phyloP scores from a whole-genome alignment of 441 rosid species.

The Euphorbia celastroides region DNA sequence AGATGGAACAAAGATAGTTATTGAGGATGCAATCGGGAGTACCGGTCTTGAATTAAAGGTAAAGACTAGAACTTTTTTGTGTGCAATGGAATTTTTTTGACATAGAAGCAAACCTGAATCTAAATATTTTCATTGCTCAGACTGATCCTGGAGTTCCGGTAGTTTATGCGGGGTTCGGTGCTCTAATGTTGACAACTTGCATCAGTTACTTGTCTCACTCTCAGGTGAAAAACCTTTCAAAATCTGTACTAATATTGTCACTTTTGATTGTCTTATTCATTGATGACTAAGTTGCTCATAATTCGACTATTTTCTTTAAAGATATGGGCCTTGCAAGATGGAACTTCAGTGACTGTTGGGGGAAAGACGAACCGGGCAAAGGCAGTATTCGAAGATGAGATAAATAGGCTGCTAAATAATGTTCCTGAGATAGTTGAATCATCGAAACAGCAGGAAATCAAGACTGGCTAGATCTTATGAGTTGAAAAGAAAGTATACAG shows the following conservation, averaged over 20 bases:
- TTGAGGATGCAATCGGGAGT: slow-evolving; percentile 93
- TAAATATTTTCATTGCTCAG: slow-evolving; percentile 32
- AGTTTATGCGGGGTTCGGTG: slow-evolving; percentile 94
- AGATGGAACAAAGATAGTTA: slow-evolving; percentile 59
- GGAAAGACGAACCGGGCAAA: slow-evolving; percentile 91
- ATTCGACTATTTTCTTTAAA: slow-evolving; percentile 18
- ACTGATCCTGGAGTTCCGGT: slow-evolving; percentile 90
- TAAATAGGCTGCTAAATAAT: slow-evolving; percentile 66
- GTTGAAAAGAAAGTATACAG: background rate
- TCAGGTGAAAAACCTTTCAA: slow-evolving; percentile 44
- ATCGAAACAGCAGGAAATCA: slow-evolving; percentile 32
- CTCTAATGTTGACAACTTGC: slow-evolving; percentile 89
- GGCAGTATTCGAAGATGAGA: slow-evolving; percentile 63
- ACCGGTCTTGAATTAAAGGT: slow-evolving; percentile 88
- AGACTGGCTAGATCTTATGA: slow-evolving; percentile 28
- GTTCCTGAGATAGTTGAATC: slow-evolving; percentile 76
- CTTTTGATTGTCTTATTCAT: background rate
- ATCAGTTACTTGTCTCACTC: slow-evolving; percentile 82
- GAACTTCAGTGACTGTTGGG: slow-evolving; percentile 61
- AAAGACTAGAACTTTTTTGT: slow-evolving; percentile 6
- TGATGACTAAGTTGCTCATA: background rate
- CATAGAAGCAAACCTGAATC: background rate
- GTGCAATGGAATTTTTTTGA: background rate
- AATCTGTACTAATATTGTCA: background rate
- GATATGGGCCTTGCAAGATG: slow-evolving; percentile 96